Evolutionary conservation across 2,329 filamentous ascomycete genomes (phyloP).

Genomic region (Lachnellula occidentalis): DNA sequence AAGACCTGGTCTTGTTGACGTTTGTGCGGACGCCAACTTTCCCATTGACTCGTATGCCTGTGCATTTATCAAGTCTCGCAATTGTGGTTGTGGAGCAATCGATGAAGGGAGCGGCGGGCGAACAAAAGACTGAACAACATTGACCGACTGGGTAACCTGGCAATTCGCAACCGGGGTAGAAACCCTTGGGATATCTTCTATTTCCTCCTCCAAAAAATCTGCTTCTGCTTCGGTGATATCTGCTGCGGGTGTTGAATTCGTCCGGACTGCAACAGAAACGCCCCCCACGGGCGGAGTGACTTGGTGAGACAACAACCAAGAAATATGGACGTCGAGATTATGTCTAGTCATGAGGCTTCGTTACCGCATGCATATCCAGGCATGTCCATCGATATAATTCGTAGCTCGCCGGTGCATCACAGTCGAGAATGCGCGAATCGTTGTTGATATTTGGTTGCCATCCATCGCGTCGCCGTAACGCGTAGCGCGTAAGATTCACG

Average conservation of each 20-base stretch:
- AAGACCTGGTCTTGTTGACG: slow-evolving; percentile 22
- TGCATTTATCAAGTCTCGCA: slow-evolving; percentile 6
- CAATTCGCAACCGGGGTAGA: slow-evolving; percentile 12
- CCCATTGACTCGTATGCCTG: slow-evolving; percentile 25
- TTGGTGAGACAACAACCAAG: slow-evolving; percentile 30
- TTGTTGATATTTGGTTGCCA: background rate
- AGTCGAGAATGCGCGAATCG: background rate
- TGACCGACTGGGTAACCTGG: slow-evolving; percentile 12
- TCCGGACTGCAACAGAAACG: slow-evolving; percentile 8
- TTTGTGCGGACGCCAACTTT: slow-evolving; percentile 26
- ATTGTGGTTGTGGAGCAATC: slow-evolving; percentile 12
- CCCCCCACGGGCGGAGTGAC: slow-evolving; percentile 19
- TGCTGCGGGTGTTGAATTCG: slow-evolving; percentile 5
- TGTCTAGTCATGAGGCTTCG: slow-evolving; percentile 32
- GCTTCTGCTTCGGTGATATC: background rate
- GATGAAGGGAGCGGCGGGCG: slow-evolving; percentile 20
- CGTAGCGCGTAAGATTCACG: background rate
- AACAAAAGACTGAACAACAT: slow-evolving; percentile 22
- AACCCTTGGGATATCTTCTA: slow-evolving; percentile 8
- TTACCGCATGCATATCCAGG: slow-evolving; percentile 12
- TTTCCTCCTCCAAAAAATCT: slow-evolving; percentile 10
- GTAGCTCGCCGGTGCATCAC: background rate
- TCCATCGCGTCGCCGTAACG: background rate
- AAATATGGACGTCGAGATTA: slow-evolving; percentile 31
- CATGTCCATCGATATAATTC: slow-evolving; percentile 22